A percentile compares a stretch with the other conserved stretches of the same genome.
Evolutionary conservation across 1,284 basidiomycete species (phyloP).

Genomic region (Ceratobasidium sp.): DNA sequence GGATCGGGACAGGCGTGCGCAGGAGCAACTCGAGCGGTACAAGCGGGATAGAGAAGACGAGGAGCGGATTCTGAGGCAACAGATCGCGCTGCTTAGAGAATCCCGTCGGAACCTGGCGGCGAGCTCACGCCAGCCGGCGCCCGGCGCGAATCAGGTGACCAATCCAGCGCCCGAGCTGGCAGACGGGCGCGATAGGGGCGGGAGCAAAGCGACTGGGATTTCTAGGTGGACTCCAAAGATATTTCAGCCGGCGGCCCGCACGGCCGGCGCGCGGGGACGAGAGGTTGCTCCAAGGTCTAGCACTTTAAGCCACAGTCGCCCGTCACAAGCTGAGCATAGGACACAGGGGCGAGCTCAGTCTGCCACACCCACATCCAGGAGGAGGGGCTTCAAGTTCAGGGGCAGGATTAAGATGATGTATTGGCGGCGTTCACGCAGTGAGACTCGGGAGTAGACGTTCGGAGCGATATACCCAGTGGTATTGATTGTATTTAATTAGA

Average conservation of each 20-base stretch:
- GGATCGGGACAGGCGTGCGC: conserved; percentile 36
- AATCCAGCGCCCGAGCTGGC: not conserved
- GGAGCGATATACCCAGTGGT: too few relatives aligned
- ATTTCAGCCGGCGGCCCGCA: not conserved
- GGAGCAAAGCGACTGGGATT: not conserved
- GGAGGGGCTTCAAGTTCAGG: not conserved
- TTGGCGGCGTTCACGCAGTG: not conserved
- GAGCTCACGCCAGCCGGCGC: not conserved
- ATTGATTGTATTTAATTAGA: not conserved
- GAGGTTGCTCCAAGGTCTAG: conserved; percentile 7
- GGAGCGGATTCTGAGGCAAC: not conserved
- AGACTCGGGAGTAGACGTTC: not conserved
- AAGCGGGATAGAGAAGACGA: conserved; percentile 24
- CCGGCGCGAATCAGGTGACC: not conserved
- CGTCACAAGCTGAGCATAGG: conserved; percentile 2
- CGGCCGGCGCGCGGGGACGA: not conserved
- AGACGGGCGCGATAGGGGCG: not conserved
- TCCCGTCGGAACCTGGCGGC: not conserved
- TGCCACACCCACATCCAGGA: not conserved
- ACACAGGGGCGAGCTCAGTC: conserved; percentile 12
- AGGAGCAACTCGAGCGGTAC: conserved; percentile 35
- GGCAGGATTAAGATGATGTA: conserved; percentile 13
- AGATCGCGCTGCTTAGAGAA: conserved; percentile 6
- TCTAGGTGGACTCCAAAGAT: not conserved
- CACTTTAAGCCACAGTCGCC: not conserved